A percentile compares a stretch with the other conserved stretches of the same genome.
Conservation (phyloP, 2,329 filamentous ascomycete species). For the Alternaria ventricosa region DNA sequence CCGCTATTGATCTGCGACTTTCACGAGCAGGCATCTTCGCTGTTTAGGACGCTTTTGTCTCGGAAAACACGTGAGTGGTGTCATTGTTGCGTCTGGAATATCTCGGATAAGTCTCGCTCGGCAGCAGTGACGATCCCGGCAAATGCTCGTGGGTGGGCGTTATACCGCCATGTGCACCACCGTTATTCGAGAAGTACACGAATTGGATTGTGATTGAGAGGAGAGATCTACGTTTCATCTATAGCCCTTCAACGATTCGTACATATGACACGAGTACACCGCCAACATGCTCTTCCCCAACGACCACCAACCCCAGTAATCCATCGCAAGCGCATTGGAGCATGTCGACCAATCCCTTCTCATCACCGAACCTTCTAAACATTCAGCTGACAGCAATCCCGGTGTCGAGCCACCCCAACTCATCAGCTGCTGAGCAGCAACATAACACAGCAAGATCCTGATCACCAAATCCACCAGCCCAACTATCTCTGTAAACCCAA, state of each 20-base stretch:
- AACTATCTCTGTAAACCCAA: constrained; percentile 52
- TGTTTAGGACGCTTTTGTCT: background rate
- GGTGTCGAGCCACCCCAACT: constrained; percentile 1
- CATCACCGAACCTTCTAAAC: background rate
- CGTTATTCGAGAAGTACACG: background rate
- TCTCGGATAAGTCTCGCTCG: constrained; percentile 1
- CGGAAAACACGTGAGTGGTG: constrained; percentile 4
- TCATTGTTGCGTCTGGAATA: constrained; percentile 6
- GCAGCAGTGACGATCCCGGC: constrained; percentile 1
- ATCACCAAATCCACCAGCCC: constrained; percentile 76
- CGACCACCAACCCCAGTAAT: constrained; percentile 12
- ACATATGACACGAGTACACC: constrained; percentile 30
- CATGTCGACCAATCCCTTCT: constrained; percentile 2
- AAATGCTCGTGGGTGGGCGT: background rate
- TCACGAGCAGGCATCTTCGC: constrained; percentile 7
- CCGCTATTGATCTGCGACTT: constrained; percentile 9
- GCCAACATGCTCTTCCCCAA: constrained; percentile 3
- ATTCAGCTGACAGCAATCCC: background rate
- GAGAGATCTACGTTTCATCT: constrained; percentile 9
- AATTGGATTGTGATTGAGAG: background rate
- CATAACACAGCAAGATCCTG: constrained; percentile 63
- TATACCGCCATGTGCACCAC: background rate
- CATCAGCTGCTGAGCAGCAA: constrained; percentile 32
- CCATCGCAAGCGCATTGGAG: background rate
- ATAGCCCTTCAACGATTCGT: constrained; percentile 39